phyloP scores from a whole-genome alignment of 208 protist species.

The Trypanosoma mega region DNA sequence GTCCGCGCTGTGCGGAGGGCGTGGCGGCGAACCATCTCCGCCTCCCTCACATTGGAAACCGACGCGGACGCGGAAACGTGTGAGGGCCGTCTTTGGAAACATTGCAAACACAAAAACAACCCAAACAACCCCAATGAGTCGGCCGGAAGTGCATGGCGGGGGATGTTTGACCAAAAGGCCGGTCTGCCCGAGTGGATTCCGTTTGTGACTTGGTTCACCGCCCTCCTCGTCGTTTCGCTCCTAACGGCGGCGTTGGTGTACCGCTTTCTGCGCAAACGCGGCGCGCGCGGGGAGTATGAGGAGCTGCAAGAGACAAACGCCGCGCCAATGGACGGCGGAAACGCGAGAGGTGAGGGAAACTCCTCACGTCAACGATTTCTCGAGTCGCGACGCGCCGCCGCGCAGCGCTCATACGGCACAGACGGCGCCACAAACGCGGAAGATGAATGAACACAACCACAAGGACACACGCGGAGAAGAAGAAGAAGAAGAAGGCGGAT shows the following conservation, averaged over 20 bases:
- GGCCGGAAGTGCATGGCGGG: neutral
- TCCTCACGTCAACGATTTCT: constrained; percentile 70
- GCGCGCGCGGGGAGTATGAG: constrained; percentile 1
- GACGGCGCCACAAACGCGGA: neutral
- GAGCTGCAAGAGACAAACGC: neutral
- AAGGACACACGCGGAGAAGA: too few relatives aligned
- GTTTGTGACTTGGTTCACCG: constrained; percentile 7
- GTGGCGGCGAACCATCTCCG: too few relatives aligned
- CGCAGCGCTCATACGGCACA: constrained; percentile 30
- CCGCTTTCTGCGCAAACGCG: neutral
- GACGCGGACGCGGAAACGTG: too few relatives aligned
- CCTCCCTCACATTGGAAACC: too few relatives aligned
- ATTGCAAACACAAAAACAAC: too few relatives aligned
- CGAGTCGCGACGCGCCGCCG: constrained; percentile 43
- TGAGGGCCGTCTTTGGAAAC: too few relatives aligned
- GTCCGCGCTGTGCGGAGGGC: too few relatives aligned
- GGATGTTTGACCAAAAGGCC: neutral
- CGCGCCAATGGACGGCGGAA: neutral
- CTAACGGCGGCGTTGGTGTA: constrained; percentile 1
- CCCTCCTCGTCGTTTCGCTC: neutral
- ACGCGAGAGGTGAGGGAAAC: constrained; percentile 32
- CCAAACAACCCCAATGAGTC: too few relatives aligned
- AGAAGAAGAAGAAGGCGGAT: too few relatives aligned
- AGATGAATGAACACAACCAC: constrained; percentile 4
- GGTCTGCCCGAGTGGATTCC: neutral